Base-by-base conservation (phyloP, 1,284 basidiomycete genomes). In the Abortiporus biennis region DNA sequence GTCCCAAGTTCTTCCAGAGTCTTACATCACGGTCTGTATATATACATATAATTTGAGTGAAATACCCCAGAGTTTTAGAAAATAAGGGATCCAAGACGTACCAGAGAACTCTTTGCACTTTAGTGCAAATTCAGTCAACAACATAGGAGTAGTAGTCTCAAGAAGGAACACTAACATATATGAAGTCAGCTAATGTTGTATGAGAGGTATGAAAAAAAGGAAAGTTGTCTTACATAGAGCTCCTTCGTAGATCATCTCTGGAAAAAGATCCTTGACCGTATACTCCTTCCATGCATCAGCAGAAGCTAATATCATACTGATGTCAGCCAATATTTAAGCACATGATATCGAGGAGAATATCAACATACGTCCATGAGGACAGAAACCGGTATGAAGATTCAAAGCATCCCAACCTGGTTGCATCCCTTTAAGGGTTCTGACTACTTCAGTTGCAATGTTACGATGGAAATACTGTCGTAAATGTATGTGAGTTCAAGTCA, bases 91-190 rank as follows among this genome's bases (percentile, higher is more conserved):
- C n/a, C n/a, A n/a, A n/a, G n/a, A n/a, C n/a, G n/a, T n/a, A 31
- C 17, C 19, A n/a, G 29, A 11, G 4, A 36, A 19, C 19, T 23
- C 16, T 1, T 19, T 38, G 23, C 23, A 12, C 13, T 25, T 33
- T 17, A 47, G 19, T 12, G 31, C 36, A 16, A 6, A 20, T 9
- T 40, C 23, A 12, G 19, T 29, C 9, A 36, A 16, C 35, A 35
- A 20, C 13, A 35, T 15, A 3, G 21, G 15, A 11, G 22, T 16
- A 53, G 65, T 44, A 48, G 76, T 72, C 56, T 81, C 79, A 47
- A 82, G 77, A 78, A 82, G 80, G 58, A 80, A 76, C 9, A 70
- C 79, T 78, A 25, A 4, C 21, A n/a, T 15, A n/a, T n/a, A n/a
- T n/a, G 13, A 27, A 36, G 42, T 23, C 41, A 39, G 5, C n/a